Conservation (phyloP, 805 yeast genomes). For the Kazachstania viticola region DNA sequence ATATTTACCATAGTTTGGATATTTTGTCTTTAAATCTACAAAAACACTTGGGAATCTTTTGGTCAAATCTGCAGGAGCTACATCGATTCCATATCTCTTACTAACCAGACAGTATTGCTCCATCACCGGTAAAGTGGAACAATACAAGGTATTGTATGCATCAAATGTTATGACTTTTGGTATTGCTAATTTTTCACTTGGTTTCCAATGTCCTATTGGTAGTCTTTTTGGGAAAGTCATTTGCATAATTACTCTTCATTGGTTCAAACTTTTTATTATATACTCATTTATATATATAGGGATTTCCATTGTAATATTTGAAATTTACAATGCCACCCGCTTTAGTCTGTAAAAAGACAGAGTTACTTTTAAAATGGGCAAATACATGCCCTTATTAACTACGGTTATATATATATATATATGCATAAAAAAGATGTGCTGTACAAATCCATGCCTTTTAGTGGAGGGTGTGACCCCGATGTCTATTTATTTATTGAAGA, state of each 20-base stretch:
- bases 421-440: too few species aligned
- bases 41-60: slow-evolving; percentile 26
- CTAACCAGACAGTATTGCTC: slow-evolving; percentile 44
- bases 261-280: too few species aligned
- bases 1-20: slow-evolving; percentile 55
- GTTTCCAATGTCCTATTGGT: slow-evolving; percentile 7
- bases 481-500: slow-evolving; percentile 15
- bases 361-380: too few species aligned
- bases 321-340: too few species aligned
- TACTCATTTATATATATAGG: too few species aligned
- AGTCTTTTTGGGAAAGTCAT: slow-evolving; percentile 12
- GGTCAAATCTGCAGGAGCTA: slow-evolving; percentile 17
- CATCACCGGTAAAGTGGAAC: slow-evolving; percentile 42
- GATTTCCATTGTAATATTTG: too few species aligned
- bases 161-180: slow-evolving; percentile 51
- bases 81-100: slow-evolving; percentile 31
- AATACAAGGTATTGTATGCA: slow-evolving; percentile 55
- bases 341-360: too few species aligned
- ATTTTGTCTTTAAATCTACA: slow-evolving; percentile 26
- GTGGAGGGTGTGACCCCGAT: too few species aligned
- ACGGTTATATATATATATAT: too few species aligned
- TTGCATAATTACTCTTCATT: too few species aligned
- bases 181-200: slow-evolving; percentile 3
- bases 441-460: too few species aligned
- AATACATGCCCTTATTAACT: too few species aligned